Evolutionary conservation across 1,139 yeast species (phyloP), one percentile per base, ranked within the genome.

Genomic region (Yamadazyma atlantica): DNA sequence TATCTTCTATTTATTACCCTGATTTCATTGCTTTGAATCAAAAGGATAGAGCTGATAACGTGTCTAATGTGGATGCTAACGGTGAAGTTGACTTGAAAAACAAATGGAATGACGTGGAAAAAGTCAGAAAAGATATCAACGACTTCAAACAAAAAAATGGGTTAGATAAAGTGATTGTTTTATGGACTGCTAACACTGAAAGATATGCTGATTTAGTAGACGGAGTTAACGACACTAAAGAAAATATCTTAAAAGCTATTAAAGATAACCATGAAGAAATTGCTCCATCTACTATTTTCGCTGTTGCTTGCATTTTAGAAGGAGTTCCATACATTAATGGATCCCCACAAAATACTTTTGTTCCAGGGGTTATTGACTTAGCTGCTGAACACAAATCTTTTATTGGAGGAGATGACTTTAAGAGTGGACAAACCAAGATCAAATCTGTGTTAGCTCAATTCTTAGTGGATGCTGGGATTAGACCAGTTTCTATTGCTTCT

Each of bases 131-230:
- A 46, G 96, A 90, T 62, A 89, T 90, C 56, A 73, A 77, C 51
- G 81, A 81, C 42, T 90, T 90, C 75, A 90, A 89, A 69, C 62
- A 63, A 37, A 67, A 73, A 49, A 86, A 90, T 59, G 65, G 68
- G 32, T 80, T 90, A 54, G 97, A 90, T 64, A 85, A 83, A 62
- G 95, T 90, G 42, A 80, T 90, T 59, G 87, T 90, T 37, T 75
- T 90, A 59, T 90, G 97, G 97, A 88, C 96, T 40, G 97, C 97
- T 45, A 90, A 90, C 69, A 90, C 97, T 44, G 97, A 90, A 71
- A 83, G 97, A 63, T 89, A 85, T 61, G 81, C 95, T 37, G 92
- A 85, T 29, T 60, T 90, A 38, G 64, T 82, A 36, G 69, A 75
- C 15, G 94, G 95, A 45, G 89, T 90, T 50, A 88, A 90, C 59